Evolutionary conservation across 495 filamentous ascomycete genomes (phyloP).

Genomic region (Parathielavia hyrcaniae): DNA sequence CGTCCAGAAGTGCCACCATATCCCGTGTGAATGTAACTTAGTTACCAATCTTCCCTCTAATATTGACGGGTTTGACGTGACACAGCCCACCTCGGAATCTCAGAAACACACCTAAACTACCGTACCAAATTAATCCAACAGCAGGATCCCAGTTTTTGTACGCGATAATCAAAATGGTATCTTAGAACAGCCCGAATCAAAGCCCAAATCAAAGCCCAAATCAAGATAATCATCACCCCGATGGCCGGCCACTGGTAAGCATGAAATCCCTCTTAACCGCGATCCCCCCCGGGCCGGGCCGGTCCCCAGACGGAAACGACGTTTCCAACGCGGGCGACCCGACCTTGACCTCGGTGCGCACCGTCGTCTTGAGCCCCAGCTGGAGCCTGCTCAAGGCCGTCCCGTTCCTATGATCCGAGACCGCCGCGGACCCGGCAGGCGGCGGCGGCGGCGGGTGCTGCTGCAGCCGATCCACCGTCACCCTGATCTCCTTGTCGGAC

Average conservation of each 20-base stretch:
- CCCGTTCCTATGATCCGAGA: too few species aligned
- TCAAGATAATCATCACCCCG: neutral
- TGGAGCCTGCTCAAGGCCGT: constrained; percentile 5
- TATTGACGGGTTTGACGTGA: too few species aligned
- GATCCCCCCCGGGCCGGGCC: too few species aligned
- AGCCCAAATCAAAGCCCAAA: neutral
- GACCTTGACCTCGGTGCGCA: constrained; percentile 24
- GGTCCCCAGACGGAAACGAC: neutral
- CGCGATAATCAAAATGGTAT: neutral
- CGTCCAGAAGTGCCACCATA: too few species aligned
- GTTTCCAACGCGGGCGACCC: constrained; percentile 1
- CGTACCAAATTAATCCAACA: neutral
- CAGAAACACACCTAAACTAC: neutral
- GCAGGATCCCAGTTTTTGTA: neutral
- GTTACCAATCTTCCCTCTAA: too few species aligned
- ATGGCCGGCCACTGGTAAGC: constrained; percentile 5
- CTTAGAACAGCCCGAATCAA: neutral
- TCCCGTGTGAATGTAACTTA: too few species aligned
- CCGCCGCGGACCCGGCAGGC: neutral
- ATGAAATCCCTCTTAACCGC: constrained; percentile 21
- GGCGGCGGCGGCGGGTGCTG: neutral
- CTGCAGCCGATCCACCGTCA: neutral
- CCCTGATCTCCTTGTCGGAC: constrained; percentile 16
- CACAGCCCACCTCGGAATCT: too few species aligned
- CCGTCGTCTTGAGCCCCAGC: constrained; percentile 22